Percentiles rank a stretch among this genome's conserved stretches.
These are phyloP conservation scores for Lichtheimia hyalospora DNA, from an alignment of 371 early-diverging fungal genomes.

Conservation along the genomic window DNA sequence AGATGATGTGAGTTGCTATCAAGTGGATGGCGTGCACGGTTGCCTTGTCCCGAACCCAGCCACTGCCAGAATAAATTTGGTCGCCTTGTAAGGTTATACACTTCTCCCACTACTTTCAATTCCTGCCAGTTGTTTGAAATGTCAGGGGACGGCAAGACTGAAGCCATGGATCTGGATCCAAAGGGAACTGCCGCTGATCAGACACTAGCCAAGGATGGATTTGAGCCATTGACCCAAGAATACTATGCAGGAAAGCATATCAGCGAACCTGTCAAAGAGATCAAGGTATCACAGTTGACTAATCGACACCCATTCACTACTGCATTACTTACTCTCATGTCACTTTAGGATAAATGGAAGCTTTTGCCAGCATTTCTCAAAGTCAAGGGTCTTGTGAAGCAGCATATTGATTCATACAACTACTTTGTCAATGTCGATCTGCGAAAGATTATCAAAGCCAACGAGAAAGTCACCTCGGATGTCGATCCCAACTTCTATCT, in stretches of 20 bases:
- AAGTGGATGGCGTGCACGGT: no score
- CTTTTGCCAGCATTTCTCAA: constrained; percentile 97
- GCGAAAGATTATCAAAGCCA: constrained; percentile 94
- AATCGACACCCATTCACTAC: no score
- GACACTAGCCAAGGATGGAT: constrained; percentile 27
- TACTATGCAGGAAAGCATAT: constrained; percentile 49
- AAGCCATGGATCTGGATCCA: constrained; percentile 8
- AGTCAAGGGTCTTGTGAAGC: constrained; percentile 98
- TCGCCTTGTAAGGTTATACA: no score
- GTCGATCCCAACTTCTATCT: constrained; percentile 98
- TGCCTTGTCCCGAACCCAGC: no score
- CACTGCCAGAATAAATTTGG: no score
- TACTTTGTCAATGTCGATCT: constrained; percentile 98
- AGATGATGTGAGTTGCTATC: no score
- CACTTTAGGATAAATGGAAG: constrained; percentile 93
- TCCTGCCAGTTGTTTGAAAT: neutral
- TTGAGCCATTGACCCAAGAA: constrained; percentile 41
- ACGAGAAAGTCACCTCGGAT: constrained; percentile 96
- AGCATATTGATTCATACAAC: constrained; percentile 99
- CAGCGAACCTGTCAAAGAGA: constrained; percentile 49
- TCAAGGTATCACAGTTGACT: constrained; percentile 28
- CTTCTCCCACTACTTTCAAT: no score
- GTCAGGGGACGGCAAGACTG: neutral
- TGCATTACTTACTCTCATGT: neutral
- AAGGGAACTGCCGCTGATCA: neutral